Evolutionary conservation across 2,329 filamentous ascomycete genomes (phyloP), one percentile per base, ranked within the genome.

Genomic region (Diaporthe sp.): DNA sequence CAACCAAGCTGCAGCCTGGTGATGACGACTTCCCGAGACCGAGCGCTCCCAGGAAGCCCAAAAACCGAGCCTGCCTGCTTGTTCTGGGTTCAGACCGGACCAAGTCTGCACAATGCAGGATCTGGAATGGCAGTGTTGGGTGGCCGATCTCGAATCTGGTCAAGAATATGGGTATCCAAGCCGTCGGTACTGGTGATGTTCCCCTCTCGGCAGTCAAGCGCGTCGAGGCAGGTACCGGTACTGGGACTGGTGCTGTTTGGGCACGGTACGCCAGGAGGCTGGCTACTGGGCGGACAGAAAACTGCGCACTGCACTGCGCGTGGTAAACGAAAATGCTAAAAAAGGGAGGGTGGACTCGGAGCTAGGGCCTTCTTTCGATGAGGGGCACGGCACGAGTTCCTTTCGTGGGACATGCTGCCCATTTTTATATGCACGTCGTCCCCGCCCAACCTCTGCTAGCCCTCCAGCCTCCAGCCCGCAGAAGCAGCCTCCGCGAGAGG

Each of bases 401-500:
- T 53, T 55, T 68, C 72, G 70, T 77, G 75, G 75, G 73, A 77
- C 70, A 71, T 60, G 58, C 58, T 73, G 71, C 57, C 75, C 57
- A 67, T 75, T 70, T 75, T 76, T 75, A 75, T 75, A 75, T 77
- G 75, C 75, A 77, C 70, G 73, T 73, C 70, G 73, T 71, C 51
- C 63, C 63, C 72, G 72, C 63, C 65, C 63, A 49, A 42, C 63
- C 74, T 57, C 74, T 57, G 72, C 61, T 58, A 70, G 42, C 42
- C 63, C 63, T 70, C 72, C 42, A 68, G 39, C 51, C 44, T 51
- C 71, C 71, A 61, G 71, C 39, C 71, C 57, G 31, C 53, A 72
- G 44, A 53, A 60, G 47, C 71, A 61, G 55, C 71, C 42, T 49
- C 61, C 17, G 34, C 25, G 28, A 58, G 13, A 67, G 49, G 31